Evolutionary conservation across 768 basidiomycete genomes (phyloP).

Genomic region (Chalciporus chontae): DNA sequence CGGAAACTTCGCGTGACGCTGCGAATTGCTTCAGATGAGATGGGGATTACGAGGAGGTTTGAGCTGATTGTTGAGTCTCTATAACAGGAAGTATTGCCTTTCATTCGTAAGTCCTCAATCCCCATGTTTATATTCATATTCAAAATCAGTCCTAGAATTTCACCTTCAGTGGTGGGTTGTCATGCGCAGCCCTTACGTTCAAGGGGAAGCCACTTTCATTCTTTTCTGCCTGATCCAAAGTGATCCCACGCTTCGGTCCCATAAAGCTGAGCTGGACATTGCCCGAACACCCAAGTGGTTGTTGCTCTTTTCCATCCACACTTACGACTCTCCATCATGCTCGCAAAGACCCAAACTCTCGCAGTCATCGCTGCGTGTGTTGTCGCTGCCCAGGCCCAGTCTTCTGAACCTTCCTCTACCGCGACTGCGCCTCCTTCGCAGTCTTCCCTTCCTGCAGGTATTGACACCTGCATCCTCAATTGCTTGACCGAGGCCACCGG

Average conservation of each 20-base stretch:
- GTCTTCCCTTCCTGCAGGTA: conserved; percentile 2
- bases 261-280: background rate
- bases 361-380: conserved; percentile 11
- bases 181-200: too few relatives aligned
- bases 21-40: background rate
- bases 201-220: too few relatives aligned
- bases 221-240: background rate
- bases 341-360: conserved; percentile 17
- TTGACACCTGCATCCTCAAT: conserved; percentile 4
- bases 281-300: background rate
- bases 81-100: conserved; percentile 5
- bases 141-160: too few relatives aligned
- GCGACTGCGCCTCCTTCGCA: background rate
- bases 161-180: too few relatives aligned
- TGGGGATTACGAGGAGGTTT: conserved; percentile 5
- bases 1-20: conserved; percentile 26
- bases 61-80: conserved; percentile 28
- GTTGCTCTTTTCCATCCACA: background rate
- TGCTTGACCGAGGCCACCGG: conserved; percentile 8
- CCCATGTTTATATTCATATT: too few relatives aligned
- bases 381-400: conserved; percentile 23
- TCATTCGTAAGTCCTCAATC: background rate
- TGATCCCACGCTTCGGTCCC: background rate
- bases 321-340: conserved; percentile 11
- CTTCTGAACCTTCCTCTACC: background rate